phyloP scores from a whole-genome alignment of 1,284 basidiomycete genomes.

The Ustilago xerochloae region DNA sequence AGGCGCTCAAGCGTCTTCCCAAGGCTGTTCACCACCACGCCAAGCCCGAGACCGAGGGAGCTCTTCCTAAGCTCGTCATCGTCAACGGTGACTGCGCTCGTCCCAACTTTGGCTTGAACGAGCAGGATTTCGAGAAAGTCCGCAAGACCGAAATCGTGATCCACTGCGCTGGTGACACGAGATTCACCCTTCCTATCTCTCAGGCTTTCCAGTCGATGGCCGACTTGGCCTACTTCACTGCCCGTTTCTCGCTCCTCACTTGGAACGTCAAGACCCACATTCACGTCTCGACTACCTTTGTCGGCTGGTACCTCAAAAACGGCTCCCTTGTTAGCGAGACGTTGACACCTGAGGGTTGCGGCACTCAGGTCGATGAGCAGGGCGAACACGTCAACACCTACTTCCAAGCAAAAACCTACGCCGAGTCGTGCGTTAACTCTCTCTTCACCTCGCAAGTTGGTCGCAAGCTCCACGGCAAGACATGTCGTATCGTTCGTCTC shows the following conservation, averaged over 20 bases:
- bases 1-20: conserved; percentile 42
- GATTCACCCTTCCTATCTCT: conserved; percentile 41
- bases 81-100: conserved; percentile 47
- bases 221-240: conserved; percentile 46
- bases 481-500: conserved; percentile 43
- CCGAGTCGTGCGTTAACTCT: conserved; percentile 47
- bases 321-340: conserved; percentile 45
- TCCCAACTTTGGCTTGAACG: conserved; percentile 43
- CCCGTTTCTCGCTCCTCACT: conserved; percentile 45
- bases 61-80: conserved; percentile 35
- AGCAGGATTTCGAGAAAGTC: conserved; percentile 35
- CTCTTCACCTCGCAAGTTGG: conserved; percentile 46
- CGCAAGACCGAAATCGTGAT: conserved; percentile 52
- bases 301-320: conserved; percentile 46
- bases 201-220: conserved; percentile 45
- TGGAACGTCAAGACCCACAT: conserved; percentile 53
- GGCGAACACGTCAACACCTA: conserved; percentile 49
- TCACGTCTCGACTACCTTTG: conserved; percentile 51
- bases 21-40: conserved; percentile 38
- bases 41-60: conserved; percentile 19
- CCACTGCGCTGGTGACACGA: conserved; percentile 47
- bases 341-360: conserved; percentile 33
- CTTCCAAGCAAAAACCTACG: conserved; percentile 52
- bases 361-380: conserved; percentile 36
- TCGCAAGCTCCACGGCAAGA: conserved; percentile 45